Evolutionary conservation across 2,329 filamentous ascomycete species (phyloP).

Genomic region (Alternaria sp.): DNA sequence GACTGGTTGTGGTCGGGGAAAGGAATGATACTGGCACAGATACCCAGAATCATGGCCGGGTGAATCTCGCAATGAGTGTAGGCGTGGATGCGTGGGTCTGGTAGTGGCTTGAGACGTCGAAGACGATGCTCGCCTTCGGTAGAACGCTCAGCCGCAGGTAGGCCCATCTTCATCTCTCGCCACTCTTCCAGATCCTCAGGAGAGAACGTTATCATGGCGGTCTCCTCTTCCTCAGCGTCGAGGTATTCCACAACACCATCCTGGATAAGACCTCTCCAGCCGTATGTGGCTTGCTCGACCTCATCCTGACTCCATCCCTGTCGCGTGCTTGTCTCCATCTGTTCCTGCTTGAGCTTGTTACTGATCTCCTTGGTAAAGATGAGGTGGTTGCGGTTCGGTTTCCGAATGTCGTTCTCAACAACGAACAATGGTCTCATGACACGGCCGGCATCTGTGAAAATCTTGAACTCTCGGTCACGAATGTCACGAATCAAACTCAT

Average conservation of each 20-base stretch:
- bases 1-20: constrained; percentile 99
- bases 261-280: constrained; percentile 86
- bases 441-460: constrained; percentile 95
- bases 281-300: constrained; percentile 68
- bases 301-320: constrained; percentile 64
- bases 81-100: constrained; percentile 85
- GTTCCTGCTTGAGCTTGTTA: constrained; percentile 74
- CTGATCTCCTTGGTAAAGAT: constrained; percentile 83
- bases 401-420: constrained; percentile 82
- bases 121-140: constrained; percentile 77
- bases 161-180: constrained; percentile 53
- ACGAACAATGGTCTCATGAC: constrained; percentile 94
- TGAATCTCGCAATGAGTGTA: constrained; percentile 99
- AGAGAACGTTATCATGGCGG: constrained; percentile 99
- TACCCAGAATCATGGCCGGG: constrained; percentile 97
- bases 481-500: constrained; percentile 96
- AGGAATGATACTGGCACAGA: constrained; percentile 98
- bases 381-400: constrained; percentile 76
- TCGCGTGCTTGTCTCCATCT: constrained; percentile 66
- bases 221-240: constrained; percentile 98
- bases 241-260: constrained; percentile 92
- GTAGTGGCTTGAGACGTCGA: constrained; percentile 83
- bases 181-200: constrained; percentile 85
- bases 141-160: constrained; percentile 35
- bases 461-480: constrained; percentile 95